Evolutionary conservation across 2,329 filamentous ascomycete species (phyloP).

Genomic region (Neoarthrinium moseri): DNA sequence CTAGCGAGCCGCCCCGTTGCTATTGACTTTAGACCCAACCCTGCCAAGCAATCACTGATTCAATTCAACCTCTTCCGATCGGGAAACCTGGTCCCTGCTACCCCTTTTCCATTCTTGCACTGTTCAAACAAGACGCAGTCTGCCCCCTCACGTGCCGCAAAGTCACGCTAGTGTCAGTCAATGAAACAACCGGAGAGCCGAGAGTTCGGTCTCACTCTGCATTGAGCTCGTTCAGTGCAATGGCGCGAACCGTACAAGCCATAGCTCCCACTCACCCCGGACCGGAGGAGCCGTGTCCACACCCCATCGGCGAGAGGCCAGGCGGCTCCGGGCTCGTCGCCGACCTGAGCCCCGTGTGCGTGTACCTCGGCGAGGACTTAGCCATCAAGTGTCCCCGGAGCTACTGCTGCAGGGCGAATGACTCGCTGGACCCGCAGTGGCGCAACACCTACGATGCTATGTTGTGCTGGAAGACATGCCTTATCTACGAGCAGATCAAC

Average conservation of each 20-base stretch:
- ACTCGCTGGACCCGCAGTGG: slow-evolving; percentile 2
- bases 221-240: neutral
- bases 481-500: slow-evolving; percentile 3
- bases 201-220: neutral
- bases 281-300: neutral
- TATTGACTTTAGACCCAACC: no score
- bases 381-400: neutral
- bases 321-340: neutral
- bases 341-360: neutral
- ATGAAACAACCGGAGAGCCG: no score
- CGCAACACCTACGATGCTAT: neutral
- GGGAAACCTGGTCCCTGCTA: no score
- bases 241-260: neutral
- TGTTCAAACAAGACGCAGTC: no score
- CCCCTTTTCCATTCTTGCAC: no score
- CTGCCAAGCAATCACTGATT: no score
- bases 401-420: neutral
- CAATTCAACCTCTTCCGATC: no score
- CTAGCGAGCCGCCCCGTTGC: no score
- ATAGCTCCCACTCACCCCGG: neutral
- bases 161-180: no score
- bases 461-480: slow-evolving; percentile 4
- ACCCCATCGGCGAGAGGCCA: neutral
- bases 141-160: no score
- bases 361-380: neutral